Base-by-base conservation (phyloP, 202 grass and related monocot genomes). In the Carex arenaria region DNA sequence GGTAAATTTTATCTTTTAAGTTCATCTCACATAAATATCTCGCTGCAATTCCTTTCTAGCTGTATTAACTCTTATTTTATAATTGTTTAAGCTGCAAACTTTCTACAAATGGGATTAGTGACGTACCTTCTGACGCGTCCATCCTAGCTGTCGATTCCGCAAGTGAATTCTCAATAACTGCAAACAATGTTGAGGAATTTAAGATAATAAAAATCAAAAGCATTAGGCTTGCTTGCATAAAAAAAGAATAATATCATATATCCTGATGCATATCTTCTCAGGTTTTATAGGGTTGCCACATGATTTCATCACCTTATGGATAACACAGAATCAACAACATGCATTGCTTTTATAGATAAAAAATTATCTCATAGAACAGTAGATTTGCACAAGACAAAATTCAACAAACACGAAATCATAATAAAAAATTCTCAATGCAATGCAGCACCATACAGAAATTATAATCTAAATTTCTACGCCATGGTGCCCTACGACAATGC, bases 91-190 rank as follows among this genome's bases (percentile, higher is more conserved):
- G 8, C 1, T 19, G 7, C 61, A 10, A 54, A 20, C 13, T 28
- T 61, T n/a, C 22, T 38, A 2, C 12, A 78, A 38, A 90, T 30
- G 14, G 14, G 52, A 76, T 63, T 52, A 67, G 72, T 30, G 19
- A 47, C 75, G 82, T 84, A 96, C 96, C 96, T 99, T 99, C 91
- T 99, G 96, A 4, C 96, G 89, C 43, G 96, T 99, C 93, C 96
- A 99, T 49, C 96, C 96, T 80, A 89, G 88, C 69, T 86, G 88
- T 73, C 84, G 89, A 85, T 89, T 92, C 57, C 88, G 90, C 77
- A 88, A 85, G 82, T 99, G 96, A 87, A 96, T 99, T 89, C 96
- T 90, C 78, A 90, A 65, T 60, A 99, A 87, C 96, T 99, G 85
- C 32, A 90, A 86, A 53, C 8, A 82, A 38, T 31, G 51, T 52